Evolutionary conservation across 192 early-diverging fungal species (phyloP).

Genomic region (Backusella liffmaniae): DNA sequence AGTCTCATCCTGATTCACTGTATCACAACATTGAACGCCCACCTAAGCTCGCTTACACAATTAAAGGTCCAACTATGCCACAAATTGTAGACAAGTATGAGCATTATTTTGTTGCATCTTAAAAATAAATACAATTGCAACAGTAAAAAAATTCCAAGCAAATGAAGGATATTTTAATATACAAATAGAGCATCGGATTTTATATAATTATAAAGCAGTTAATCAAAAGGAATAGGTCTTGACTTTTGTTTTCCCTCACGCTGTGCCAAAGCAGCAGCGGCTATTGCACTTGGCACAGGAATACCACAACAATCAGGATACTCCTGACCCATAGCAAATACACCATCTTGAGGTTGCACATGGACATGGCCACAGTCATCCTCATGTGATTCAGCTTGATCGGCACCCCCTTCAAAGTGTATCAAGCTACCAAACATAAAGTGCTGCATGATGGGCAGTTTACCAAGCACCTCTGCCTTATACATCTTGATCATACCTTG

Average conservation of each 20-base stretch:
- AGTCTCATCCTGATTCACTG: no score
- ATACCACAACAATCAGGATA: slow-evolving; percentile 80
- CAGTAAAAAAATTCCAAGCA: no score
- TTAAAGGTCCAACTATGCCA: no score
- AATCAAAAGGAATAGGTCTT: slow-evolving; percentile 35
- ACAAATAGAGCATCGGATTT: background rate
- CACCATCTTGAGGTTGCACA: slow-evolving; percentile 35
- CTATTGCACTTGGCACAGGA: slow-evolving; percentile 79
- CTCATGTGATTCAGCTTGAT: slow-evolving; percentile 39
- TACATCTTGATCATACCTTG: slow-evolving; percentile 96
- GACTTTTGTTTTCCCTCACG: slow-evolving; percentile 5
- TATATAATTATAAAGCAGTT: background rate
- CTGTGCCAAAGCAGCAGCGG: slow-evolving; percentile 54
- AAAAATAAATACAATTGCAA: no score
- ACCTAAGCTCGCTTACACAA: no score
- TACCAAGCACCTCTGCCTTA: slow-evolving; percentile 86
- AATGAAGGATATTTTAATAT: background rate
- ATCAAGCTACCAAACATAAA: slow-evolving; percentile 91
- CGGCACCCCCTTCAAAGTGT: slow-evolving; percentile 60
- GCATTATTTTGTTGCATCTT: no score
- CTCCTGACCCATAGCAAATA: slow-evolving; percentile 81
- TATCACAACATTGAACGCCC: no score
- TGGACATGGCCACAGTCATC: slow-evolving; percentile 59
- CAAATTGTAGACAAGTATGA: no score
- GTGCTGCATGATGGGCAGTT: slow-evolving; percentile 99